Percentiles rank a stretch among this genome's conserved stretches.
Conservation (phyloP, 495 filamentous ascomycete genomes). For the Chaetomium fimeti region DNA sequence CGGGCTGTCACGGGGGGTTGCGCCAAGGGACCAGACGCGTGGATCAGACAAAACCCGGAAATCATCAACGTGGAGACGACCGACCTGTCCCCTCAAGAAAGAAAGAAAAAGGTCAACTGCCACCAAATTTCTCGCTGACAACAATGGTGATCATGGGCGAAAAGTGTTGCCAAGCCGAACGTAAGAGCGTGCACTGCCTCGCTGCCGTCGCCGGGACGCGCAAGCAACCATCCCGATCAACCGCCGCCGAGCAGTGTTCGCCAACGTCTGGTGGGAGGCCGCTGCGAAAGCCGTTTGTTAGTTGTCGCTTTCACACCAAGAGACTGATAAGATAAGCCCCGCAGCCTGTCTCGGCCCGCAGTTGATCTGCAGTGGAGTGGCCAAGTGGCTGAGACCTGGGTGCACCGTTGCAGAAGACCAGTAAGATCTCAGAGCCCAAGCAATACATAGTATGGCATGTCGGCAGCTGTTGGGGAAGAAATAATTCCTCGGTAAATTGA, state of each 20-base stretch:
- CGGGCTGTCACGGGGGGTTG: background rate
- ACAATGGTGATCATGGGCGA: background rate
- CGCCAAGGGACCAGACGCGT: background rate
- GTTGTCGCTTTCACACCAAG: background rate
- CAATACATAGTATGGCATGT: background rate
- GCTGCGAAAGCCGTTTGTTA: background rate
- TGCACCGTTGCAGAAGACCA: background rate
- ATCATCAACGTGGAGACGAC: background rate
- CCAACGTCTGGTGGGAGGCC: background rate
- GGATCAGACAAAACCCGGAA: background rate
- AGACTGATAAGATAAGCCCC: constrained; percentile 17
- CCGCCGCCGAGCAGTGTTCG: background rate
- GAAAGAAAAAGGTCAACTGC: background rate
- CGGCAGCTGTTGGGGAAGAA: no score
- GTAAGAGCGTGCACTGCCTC: constrained; percentile 14
- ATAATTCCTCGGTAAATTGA: background rate
- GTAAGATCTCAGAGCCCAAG: no score
- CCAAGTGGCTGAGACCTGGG: background rate
- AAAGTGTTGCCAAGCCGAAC: constrained; percentile 13
- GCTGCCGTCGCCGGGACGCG: constrained; percentile 18
- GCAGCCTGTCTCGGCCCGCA: background rate
- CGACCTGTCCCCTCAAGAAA: background rate
- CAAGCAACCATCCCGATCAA: constrained; percentile 11
- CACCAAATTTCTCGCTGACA: background rate
- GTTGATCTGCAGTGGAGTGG: background rate